phyloP scores from a whole-genome alignment of 2,329 filamentous ascomycete species.

The Cladosporium sp. region DNA sequence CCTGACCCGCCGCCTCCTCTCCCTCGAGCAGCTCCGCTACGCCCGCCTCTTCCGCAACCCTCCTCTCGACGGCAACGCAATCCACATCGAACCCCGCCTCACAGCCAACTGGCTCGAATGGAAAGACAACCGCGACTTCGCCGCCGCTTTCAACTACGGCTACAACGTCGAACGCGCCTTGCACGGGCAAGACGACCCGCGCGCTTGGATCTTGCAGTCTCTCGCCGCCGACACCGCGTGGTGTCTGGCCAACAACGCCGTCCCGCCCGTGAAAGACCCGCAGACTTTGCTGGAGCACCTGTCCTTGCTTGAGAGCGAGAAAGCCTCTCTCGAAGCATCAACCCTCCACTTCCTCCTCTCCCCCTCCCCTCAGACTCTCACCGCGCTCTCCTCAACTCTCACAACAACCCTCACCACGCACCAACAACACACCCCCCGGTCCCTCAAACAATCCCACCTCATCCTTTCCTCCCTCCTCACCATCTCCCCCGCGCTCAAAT shows the following conservation, averaged over 20 bases:
- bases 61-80: constrained; percentile 21
- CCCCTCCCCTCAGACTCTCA: constrained; percentile 16
- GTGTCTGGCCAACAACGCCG: constrained; percentile 20
- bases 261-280: constrained; percentile 17
- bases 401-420: not conserved
- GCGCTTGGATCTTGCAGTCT: constrained; percentile 20
- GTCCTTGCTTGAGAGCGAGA: constrained; percentile 6
- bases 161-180: constrained; percentile 27
- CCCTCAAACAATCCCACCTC: constrained; percentile 20
- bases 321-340: constrained; percentile 5
- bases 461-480: constrained; percentile 25
- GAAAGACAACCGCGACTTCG: constrained; percentile 33
- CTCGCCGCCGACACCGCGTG: constrained; percentile 27
- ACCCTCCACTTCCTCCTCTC: constrained; percentile 15
- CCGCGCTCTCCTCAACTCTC: constrained; percentile 5
- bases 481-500: constrained; percentile 18
- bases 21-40: constrained; percentile 31
- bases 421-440: constrained; percentile 17
- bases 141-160: constrained; percentile 31
- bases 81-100: constrained; percentile 23
- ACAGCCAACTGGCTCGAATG: constrained; percentile 26
- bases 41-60: constrained; percentile 18
- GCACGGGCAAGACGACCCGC: constrained; percentile 15
- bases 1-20: constrained; percentile 27
- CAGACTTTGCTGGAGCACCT: constrained; percentile 13